These are phyloP conservation scores for Lichtheimia corymbifera DNA, from an alignment of 371 early-diverging fungal species.

Conservation along the genomic window DNA sequence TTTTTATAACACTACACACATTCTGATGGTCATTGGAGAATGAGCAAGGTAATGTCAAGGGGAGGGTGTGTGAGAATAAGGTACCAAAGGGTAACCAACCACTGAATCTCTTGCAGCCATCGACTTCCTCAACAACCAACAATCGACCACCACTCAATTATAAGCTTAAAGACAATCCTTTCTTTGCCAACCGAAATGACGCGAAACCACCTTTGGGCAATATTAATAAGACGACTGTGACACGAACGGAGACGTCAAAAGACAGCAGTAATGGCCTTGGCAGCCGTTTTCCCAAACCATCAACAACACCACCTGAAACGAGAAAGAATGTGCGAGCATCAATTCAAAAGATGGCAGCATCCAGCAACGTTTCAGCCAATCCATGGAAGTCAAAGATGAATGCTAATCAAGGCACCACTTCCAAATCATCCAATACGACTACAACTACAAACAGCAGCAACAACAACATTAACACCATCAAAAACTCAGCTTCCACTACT, in stretches of 20 bases:
- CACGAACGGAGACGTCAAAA: constrained; percentile 7
- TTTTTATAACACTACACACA: too few relatives aligned
- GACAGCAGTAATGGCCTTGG: background rate
- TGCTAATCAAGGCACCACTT: background rate
- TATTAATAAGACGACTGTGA: constrained; percentile 1
- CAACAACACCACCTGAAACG: background rate
- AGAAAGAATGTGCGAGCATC: constrained; percentile 18
- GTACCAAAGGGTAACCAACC: too few relatives aligned
- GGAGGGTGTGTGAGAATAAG: too few relatives aligned
- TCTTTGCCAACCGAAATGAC: constrained; percentile 13
- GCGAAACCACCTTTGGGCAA: constrained; percentile 13
- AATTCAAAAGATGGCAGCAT: constrained; percentile 17
- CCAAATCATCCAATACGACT: too few relatives aligned
- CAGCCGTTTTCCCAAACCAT: constrained; percentile 8
- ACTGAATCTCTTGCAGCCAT: too few relatives aligned
- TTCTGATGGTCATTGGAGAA: too few relatives aligned
- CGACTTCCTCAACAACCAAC: background rate
- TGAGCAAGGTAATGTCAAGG: too few relatives aligned
- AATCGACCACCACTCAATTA: constrained; percentile 13
- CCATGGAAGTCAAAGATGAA: constrained; percentile 16
- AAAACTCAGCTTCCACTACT: background rate
- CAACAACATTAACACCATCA: background rate
- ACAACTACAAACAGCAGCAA: background rate
- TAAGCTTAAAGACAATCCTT: constrained; percentile 22
- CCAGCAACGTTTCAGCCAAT: constrained; percentile 17